Evolutionary conservation across 164 flowering plant species (phyloP), one percentile per base, ranked within the genome.

Genomic region (Protea cynaroides): DNA sequence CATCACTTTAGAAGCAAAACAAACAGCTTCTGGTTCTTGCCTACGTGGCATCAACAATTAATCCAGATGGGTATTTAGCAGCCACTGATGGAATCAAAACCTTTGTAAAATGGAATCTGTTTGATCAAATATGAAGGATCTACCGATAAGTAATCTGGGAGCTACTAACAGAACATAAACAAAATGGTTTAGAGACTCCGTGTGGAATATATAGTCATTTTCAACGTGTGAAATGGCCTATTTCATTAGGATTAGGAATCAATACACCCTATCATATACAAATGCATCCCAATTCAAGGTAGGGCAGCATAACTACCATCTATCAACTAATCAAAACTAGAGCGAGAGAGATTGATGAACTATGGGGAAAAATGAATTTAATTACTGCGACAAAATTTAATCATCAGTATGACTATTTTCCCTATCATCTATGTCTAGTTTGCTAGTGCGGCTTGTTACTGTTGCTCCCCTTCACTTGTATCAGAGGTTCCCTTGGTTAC

Each of bases 371-470:
- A 24, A 49, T 49, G 52, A 49, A 49, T 49, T 12, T 54, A 25
- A n/a, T 17, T 59, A 64, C 67, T 57, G 43, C 92, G 62, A 61
- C 67, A 69, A 62, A 54, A 25, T 59, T 71, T 43, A 71, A 49
- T 60, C 56, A 68, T 71, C 37, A 71, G 71, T 40, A 66, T 73
- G 69, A 65, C 78, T 71, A 70, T 54, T 66, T 24, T 59, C 56
- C 34, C 56, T 57, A 40, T 50, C 50, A 25, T 78, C 83, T 80
- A 74, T 86, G 96, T 80, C 78, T 83, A 22, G 66, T 61, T 57
- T 74, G 83, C 21, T 71, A 77, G 47, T 73, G 67, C 15, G 22
- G 65, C 7, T 36, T 78, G 59, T 72, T 61, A 29, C 72, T 69
- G 53, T 79, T 82, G 21, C 66, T 74, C 76, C 76, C 75, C 84